These are phyloP conservation scores for Camillea tinctor DNA, from an alignment of 2,329 filamentous ascomycete genomes.

Conservation along the genomic window DNA sequence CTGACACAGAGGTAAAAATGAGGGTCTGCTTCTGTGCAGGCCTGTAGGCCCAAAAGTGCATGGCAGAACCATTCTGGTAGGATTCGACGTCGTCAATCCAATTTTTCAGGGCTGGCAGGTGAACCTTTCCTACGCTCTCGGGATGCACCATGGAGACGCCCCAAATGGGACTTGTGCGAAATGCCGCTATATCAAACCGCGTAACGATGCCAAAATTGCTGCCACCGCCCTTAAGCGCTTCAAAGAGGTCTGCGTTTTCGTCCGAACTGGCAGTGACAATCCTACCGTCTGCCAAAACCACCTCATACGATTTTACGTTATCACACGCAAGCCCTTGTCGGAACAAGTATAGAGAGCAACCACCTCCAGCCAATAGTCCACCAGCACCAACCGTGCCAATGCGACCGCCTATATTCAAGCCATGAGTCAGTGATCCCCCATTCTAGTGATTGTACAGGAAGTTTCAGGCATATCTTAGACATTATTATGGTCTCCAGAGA, in stretches of 20 bases:
- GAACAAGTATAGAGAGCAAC: conserved; percentile 39
- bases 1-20: neutral
- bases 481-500: neutral
- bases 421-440: neutral
- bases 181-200: neutral
- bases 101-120: neutral
- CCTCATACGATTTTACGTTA: conserved; percentile 24
- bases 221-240: conserved; percentile 34
- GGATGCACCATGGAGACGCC: neutral
- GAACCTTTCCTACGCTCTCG: neutral
- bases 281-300: conserved; percentile 30
- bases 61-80: neutral
- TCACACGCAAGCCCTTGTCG: conserved; percentile 30
- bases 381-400: conserved; percentile 32
- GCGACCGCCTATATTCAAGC: conserved; percentile 21
- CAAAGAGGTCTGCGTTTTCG: conserved; percentile 27
- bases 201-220: conserved; percentile 1
- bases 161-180: neutral
- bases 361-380: conserved; percentile 36
- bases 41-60: neutral
- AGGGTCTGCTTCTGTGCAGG: neutral
- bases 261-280: conserved; percentile 14
- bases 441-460: too few species aligned
- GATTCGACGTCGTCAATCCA: neutral
- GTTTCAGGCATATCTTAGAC: too few species aligned